Base-by-base conservation (phyloP, 176 grass and related monocot genomes). In the Avena insularis region DNA sequence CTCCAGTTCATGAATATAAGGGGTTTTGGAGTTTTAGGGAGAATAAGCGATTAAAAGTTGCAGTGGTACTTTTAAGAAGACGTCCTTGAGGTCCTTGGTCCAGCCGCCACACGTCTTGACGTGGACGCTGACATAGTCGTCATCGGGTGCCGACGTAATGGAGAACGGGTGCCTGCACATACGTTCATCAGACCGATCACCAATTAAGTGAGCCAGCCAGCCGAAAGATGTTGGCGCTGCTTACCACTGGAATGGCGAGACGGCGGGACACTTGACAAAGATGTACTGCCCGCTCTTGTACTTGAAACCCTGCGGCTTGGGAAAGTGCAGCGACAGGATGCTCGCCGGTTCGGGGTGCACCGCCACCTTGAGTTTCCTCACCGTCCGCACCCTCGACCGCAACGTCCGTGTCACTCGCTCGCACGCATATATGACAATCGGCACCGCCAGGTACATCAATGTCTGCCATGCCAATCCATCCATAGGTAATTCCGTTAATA, bases 401-500 rank as follows among this genome's bases (percentile, higher is more conserved):
- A 98, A 54, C 36, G 91, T 90, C 1, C 95, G n/a, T 0, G 79
- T 92, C 15, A 98, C 81, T 12, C 95, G 45, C 81, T 98, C 95
- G n/a, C 90, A 46, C 2, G 85, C 91, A 79, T 95, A 98, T 47
- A 95, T 2, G 19, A 76, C 36, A 80, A 98, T 21, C 5, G 95
- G 93, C 33, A 92, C 56, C 9, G 88, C 80, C 17, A 98, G 68
- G 80, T 98, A 98, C 93, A 98, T 98, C 95, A 93, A 95, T 40
- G 95, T 98, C 93, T 95, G 80, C 27, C 29, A 66, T 21, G 9
- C 8, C 9, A 6, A 12, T 12, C 60, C n/a, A 62, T 21, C 9
- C n/a, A 62, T 1, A 62, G 25, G 25, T 25, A 25, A 25, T 25
- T 12, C 4, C 60, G 9, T 48, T 48, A 48, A 10, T 48, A 48